phyloP scores from a whole-genome alignment of 495 filamentous ascomycete genomes.

The Pyrenopolyporus hunteri region DNA sequence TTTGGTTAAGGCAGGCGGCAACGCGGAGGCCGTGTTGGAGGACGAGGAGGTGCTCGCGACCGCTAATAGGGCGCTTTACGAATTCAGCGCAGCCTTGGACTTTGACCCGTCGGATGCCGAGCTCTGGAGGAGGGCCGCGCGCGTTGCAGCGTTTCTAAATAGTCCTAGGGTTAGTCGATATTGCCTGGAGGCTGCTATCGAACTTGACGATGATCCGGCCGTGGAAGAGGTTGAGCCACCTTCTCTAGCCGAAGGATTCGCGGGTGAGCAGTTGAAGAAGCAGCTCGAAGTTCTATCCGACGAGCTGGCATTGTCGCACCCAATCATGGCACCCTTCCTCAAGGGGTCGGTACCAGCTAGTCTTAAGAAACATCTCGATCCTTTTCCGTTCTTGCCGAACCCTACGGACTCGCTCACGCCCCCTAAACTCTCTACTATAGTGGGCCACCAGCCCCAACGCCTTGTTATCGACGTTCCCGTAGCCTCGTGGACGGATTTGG shows the following conservation, averaged over 20 bases:
- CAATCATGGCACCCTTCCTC: slow-evolving; percentile 65
- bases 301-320: slow-evolving; percentile 69
- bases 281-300: slow-evolving; percentile 74
- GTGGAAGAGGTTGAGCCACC: slow-evolving; percentile 75
- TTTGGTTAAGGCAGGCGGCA: slow-evolving; percentile 47
- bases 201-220: slow-evolving; percentile 77
- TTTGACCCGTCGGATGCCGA: slow-evolving; percentile 92
- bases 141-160: slow-evolving; percentile 74
- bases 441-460: slow-evolving; percentile 62
- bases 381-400: slow-evolving; percentile 76
- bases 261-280: slow-evolving; percentile 75
- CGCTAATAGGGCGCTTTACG: slow-evolving; percentile 58
- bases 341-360: slow-evolving; percentile 67
- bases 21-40: slow-evolving; percentile 43
- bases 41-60: slow-evolving; percentile 49
- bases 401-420: slow-evolving; percentile 47
- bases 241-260: slow-evolving; percentile 84
- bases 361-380: slow-evolving; percentile 72
- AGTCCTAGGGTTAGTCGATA: slow-evolving; percentile 81
- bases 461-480: slow-evolving; percentile 45
- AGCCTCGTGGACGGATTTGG: slow-evolving; percentile 52
- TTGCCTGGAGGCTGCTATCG: slow-evolving; percentile 88
- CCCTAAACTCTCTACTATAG: slow-evolving; percentile 12
- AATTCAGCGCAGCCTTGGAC: slow-evolving; percentile 78
- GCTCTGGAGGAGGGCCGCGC: slow-evolving; percentile 87